These are phyloP conservation scores for Candida bentonensis DNA, from an alignment of 805 yeast species.

Conservation along the genomic window DNA sequence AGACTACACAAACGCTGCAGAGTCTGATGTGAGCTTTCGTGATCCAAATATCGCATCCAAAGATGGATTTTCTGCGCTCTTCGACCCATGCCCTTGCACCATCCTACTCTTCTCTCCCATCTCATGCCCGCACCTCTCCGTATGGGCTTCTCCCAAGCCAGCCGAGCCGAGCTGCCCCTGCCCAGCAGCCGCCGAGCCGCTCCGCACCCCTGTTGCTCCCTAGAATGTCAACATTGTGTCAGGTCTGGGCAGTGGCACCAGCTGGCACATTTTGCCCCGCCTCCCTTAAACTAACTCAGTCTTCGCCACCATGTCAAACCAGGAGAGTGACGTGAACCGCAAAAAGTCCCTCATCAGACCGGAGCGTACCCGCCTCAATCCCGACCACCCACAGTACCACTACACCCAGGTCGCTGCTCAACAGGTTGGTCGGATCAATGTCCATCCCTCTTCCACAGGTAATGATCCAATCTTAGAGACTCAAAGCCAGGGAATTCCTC, in stretches of 20 bases:
- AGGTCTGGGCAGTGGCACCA: background rate
- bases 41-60: no score
- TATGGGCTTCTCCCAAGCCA: no score
- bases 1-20: no score
- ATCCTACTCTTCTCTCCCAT: no score
- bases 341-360: constrained; percentile 72
- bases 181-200: background rate
- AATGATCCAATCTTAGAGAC: constrained; percentile 35
- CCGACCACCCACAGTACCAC: constrained; percentile 63
- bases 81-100: no score
- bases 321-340: constrained; percentile 14
- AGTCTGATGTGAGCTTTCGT: no score
- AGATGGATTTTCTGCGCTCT: no score
- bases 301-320: background rate
- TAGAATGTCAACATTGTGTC: background rate
- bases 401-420: constrained; percentile 62
- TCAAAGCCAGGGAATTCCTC: background rate
- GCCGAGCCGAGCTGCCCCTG: no score
- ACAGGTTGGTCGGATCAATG: constrained; percentile 44
- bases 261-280: background rate
- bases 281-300: background rate
- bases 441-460: constrained; percentile 60
- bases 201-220: background rate
- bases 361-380: constrained; percentile 56
- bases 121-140: no score